Evolutionary conservation across 495 filamentous ascomycete genomes (phyloP), one percentile per base, ranked within the genome.

Genomic region (Penicillium simplicissimum): DNA sequence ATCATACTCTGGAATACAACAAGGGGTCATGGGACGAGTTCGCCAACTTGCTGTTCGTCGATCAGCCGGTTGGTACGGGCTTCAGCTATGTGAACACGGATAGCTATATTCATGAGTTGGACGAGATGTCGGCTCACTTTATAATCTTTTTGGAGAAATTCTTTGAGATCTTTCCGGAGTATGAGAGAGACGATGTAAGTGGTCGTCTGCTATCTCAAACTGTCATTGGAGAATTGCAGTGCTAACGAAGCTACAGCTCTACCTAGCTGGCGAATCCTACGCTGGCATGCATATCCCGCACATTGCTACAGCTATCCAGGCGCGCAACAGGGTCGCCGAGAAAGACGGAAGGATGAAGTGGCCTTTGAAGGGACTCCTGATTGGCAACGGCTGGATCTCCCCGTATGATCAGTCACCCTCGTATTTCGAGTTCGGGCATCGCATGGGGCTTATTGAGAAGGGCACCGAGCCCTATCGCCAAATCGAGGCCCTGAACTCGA

Each of bases 221-320:
- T 31, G 15, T 42, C 4, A 13, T 47, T 64, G n/a, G 8, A 31
- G n/a, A n/a, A 25, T 25, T 8, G 43, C 19, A 35, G n/a, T 40
- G 14, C 79, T 79, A 42, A 79, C 49, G n/a, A 55, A 28, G 23
- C 10, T 28, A 47, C 65, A 98, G 95, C 77, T 98, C 31, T 98
- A 97, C 72, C 77, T 98, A 53, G 88, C 94, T 0, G 95, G 95
- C 21, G 95, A 98, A 77, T 98, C 95, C 1, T 98, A 93, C 68
- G 96, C 95, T 35, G 95, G 95, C 35, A 96, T 98, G 73, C 87
- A 98, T 76, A 98, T 98, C 57, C 95, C 95, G 14, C 96, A 98
- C 71, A 93, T 98, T 60, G 91, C 96, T 9, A 86, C 87, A 61
- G 90, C 88, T 23, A 95, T 98, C 48, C 81, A 96, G 52, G 86